A percentile compares a stretch with the other conserved stretches of the same genome.
These are phyloP conservation scores for Didymella lethalis DNA, from an alignment of 2,329 filamentous ascomycete genomes.

Conservation along the genomic window DNA sequence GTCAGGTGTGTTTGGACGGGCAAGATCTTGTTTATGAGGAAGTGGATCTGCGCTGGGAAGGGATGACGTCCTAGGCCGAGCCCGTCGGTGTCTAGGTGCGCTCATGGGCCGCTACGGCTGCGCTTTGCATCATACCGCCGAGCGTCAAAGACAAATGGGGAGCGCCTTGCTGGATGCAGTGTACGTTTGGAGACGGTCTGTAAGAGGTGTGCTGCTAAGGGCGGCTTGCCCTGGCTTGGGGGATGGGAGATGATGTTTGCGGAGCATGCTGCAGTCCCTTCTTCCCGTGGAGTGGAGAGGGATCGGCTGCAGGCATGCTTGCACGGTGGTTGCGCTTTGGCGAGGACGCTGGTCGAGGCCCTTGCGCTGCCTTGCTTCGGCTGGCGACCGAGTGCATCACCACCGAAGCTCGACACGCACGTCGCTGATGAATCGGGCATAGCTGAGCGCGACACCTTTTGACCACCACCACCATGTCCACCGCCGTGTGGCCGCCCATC, in stretches of 20 bases:
- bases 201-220: not conserved
- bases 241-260: conserved; percentile 2
- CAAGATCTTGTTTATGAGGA: conserved; percentile 19
- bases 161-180: conserved; percentile 17
- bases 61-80: conserved; percentile 18
- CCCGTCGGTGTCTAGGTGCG: not conserved
- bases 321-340: not conserved
- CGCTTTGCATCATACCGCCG: conserved; percentile 22
- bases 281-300: not conserved
- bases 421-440: not conserved
- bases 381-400: conserved; percentile 12
- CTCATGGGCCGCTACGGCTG: conserved; percentile 6
- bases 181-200: not conserved
- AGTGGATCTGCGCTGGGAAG: not conserved
- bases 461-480: conserved; percentile 60
- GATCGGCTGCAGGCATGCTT: conserved; percentile 15
- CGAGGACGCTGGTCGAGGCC: conserved; percentile 10
- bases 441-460: not conserved
- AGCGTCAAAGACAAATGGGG: conserved; percentile 6
- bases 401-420: no score
- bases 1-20: conserved; percentile 1
- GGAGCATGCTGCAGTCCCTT: conserved; percentile 2
- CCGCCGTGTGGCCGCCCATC: conserved; percentile 67
- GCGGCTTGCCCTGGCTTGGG: conserved; percentile 1
- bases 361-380: conserved; percentile 15